Base-by-base conservation (phyloP, 345 rosid genomes). In the Boechera divaricarpa region DNA sequence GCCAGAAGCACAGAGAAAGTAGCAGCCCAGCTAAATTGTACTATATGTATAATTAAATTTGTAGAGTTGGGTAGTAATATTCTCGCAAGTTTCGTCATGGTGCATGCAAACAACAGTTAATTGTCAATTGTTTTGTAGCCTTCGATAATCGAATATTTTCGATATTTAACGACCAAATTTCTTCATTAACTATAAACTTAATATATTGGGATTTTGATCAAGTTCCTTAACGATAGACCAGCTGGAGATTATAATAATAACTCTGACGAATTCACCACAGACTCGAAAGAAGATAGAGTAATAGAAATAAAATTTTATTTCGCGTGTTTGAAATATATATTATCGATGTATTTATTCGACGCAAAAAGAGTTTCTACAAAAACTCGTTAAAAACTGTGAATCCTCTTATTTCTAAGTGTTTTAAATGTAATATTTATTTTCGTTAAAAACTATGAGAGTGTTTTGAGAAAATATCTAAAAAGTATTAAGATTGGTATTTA, bases 11-110 rank as follows among this genome's bases (percentile, higher is more conserved):
- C n/a, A 24, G 59, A 45, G 9, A 10, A 9, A 9, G 26, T 44
- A 24, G 51, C 16, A 55, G 39, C 72, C 6, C 45, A 31, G 77
- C 26, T 63, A 63, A 63, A 42, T 24, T 53, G 65, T 54, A 16
- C 16, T 24, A 33, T 5, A 33, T 24, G 13, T 15, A 6, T 63
- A 18, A 16, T 16, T 35, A 59, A 36, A 13, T 48, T 24, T 26
- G n/a, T 24, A 13, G 15, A 58, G 66, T 5, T 8, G 32, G 51
- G 56, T 57, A 18, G 7, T 53, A 38, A 15, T 4, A 24, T 54
- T 54, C 15, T 39, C 16, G 28, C 11, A 55, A 15, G 63, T 39
- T 54, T 69, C 35, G 61, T 39, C 62, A 26, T 10, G 8, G 63
- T 28, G 60, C 73, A 54, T 69, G 52, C 29, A 39, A 47, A 13